Evolutionary conservation across 768 basidiomycete genomes (phyloP).

Genomic region (Punctularia strigosozonata): DNA sequence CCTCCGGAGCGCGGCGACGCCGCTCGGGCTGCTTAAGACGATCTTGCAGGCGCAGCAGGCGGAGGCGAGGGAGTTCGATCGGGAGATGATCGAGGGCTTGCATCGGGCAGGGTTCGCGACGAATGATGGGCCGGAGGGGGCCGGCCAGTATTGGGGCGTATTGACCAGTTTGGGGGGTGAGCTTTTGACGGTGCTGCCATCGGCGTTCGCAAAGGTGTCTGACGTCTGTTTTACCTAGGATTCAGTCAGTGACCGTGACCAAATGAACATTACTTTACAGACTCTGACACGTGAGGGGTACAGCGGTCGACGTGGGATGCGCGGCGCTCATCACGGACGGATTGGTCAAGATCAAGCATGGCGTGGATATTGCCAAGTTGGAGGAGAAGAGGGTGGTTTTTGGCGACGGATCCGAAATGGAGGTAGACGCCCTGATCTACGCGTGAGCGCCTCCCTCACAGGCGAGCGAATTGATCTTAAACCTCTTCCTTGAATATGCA

Average conservation of each 20-base stretch:
- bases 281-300: not conserved
- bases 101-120: conserved; percentile 24
- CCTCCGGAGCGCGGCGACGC: conserved; percentile 11
- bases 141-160: too few relatives aligned
- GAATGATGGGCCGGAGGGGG: conserved; percentile 22
- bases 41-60: conserved; percentile 10
- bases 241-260: not conserved
- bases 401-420: conserved; percentile 12
- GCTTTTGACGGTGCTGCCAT: conserved; percentile 19
- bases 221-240: not conserved
- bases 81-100: conserved; percentile 22
- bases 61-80: conserved; percentile 17
- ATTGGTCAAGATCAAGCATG: conserved; percentile 39
- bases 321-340: conserved; percentile 31
- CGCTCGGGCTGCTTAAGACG: conserved; percentile 14
- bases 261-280: not conserved
- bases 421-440: conserved; percentile 16
- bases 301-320: conserved; percentile 27
- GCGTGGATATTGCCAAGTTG: conserved; percentile 16
- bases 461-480: not conserved
- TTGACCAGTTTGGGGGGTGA: too few relatives aligned
- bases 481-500: not conserved
- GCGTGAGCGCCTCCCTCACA: conserved; percentile 4
- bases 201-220: not conserved
- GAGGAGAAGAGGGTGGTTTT: conserved; percentile 12